Base-by-base conservation (phyloP, 768 basidiomycete genomes). In the Leccinum uliginosum region DNA sequence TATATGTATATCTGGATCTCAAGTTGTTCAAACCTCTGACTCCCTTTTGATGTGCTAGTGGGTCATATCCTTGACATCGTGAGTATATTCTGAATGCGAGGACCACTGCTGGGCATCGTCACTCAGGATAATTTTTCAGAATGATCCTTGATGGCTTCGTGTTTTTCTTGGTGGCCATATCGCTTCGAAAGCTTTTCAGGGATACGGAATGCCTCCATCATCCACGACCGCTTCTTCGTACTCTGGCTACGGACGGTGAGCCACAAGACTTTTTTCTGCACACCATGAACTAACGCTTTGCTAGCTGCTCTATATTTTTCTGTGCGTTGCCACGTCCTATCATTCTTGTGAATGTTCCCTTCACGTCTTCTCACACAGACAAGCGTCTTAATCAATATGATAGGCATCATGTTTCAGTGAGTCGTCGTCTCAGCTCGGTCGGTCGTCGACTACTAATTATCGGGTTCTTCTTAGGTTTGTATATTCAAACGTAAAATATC, bases 241-340 rank as follows among this genome's bases (percentile, higher is more conserved):
- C 44, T n/a, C 53, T 61, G 6, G 9, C 48, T 7, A 17, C 23
- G 38, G 60, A 61, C 24, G 60, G 60, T 62, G 43, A 61, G 60
- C 6, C 30, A 5, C 27, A 8, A 27, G 10, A 19, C 7, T 12
- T 23, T n/a, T 17, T 38, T 8, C 7, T 35, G 17, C 14, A 23
- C 21, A 24, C 1, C 11, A 9, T 26, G 3, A 23, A n/a, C 24
- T 48, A 11, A 54, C 24, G 7, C 26, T 38, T 34, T 10, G 8
- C 19, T 24, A 56, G 56, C 50, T 27, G 14, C 3, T 9, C 4
- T 46, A 23, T 56, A 35, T 38, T 47, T 53, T 23, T 2, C 5
- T 47, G 56, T 56, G 11, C 14, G 51, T 47, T 24, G 1, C 45
- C 32, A 12, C 4, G 11, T 47, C 17, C 7, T 17, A 38, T 38